These are phyloP conservation scores for Phytophthora pistaciae DNA, from an alignment of 352 stramenopile species.

Conservation along the genomic window DNA sequence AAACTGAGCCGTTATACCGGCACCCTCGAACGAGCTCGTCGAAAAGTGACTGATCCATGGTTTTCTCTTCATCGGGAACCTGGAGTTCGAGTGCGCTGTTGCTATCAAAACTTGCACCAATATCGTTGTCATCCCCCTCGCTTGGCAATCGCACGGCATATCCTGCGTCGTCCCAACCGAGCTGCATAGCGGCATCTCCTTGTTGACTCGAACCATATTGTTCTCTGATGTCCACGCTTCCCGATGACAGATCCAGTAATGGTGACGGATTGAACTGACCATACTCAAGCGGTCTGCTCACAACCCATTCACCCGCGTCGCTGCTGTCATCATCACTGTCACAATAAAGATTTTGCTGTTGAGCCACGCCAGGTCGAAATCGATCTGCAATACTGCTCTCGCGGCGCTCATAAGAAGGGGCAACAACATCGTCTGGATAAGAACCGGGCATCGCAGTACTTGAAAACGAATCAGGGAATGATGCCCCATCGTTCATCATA, in stretches of 20 bases:
- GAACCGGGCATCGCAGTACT: neutral
- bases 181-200: slow-evolving; percentile 18
- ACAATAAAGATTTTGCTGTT: slow-evolving; percentile 30
- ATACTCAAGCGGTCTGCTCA: slow-evolving; percentile 29
- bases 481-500: slow-evolving; percentile 13
- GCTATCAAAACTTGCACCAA: slow-evolving; percentile 39
- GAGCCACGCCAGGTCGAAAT: slow-evolving; percentile 10
- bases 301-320: slow-evolving; percentile 30
- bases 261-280: slow-evolving; percentile 24
- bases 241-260: slow-evolving; percentile 32
- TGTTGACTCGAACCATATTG: slow-evolving; percentile 25
- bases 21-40: slow-evolving; percentile 18
- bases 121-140: slow-evolving; percentile 29
- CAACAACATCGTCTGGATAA: slow-evolving; percentile 2
- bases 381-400: slow-evolving; percentile 11
- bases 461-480: slow-evolving; percentile 23
- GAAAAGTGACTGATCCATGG: slow-evolving; percentile 26
- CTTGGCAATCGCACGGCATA: slow-evolving; percentile 29
- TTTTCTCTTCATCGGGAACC: slow-evolving; percentile 29
- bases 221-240: slow-evolving; percentile 40
- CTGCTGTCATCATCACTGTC: slow-evolving; percentile 43
- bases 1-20: slow-evolving; percentile 14
- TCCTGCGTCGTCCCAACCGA: slow-evolving; percentile 26
- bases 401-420: slow-evolving; percentile 1
- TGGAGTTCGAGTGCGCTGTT: slow-evolving; percentile 42